phyloP scores from a whole-genome alignment of 2,329 filamentous ascomycete genomes.

The Lachnellula cervina region DNA sequence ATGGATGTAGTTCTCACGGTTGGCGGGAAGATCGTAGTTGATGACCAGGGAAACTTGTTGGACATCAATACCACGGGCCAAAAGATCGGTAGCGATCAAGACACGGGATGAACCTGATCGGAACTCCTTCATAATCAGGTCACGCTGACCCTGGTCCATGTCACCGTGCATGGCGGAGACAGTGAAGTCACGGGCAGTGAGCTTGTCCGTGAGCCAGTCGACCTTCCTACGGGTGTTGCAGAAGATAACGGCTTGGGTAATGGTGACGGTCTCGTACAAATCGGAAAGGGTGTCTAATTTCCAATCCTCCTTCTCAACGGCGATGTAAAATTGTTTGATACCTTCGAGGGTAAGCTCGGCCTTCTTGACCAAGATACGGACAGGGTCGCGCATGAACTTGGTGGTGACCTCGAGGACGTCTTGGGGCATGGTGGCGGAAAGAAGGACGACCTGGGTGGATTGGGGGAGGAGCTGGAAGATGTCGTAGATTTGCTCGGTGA shows the following conservation, averaged over 20 bases:
- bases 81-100: slow-evolving; percentile 93
- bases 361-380: slow-evolving; percentile 99
- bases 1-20: slow-evolving; percentile 99
- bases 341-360: slow-evolving; percentile 98
- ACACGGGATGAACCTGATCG: slow-evolving; percentile 97
- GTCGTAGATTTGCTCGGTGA: slow-evolving; percentile 99
- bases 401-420: slow-evolving; percentile 99
- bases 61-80: slow-evolving; percentile 99
- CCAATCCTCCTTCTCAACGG: slow-evolving; percentile 99
- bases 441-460: slow-evolving; percentile 95
- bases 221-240: slow-evolving; percentile 99
- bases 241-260: slow-evolving; percentile 99
- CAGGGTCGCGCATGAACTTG: slow-evolving; percentile 99
- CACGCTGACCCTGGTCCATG: slow-evolving; percentile 97
- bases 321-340: slow-evolving; percentile 99
- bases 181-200: slow-evolving; percentile 96
- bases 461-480: slow-evolving; percentile 99
- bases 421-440: slow-evolving; percentile 98
- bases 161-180: slow-evolving; percentile 99
- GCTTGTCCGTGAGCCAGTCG: slow-evolving; percentile 99
- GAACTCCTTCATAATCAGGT: slow-evolving; percentile 99
- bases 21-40: slow-evolving; percentile 98
- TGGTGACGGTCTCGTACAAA: slow-evolving; percentile 98
- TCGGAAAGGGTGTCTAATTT: slow-evolving; percentile 99
- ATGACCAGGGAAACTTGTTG: slow-evolving; percentile 99